These are phyloP conservation scores for Cryphonectria radicalis DNA, from an alignment of 2,329 filamentous ascomycete genomes.

Conservation along the genomic window DNA sequence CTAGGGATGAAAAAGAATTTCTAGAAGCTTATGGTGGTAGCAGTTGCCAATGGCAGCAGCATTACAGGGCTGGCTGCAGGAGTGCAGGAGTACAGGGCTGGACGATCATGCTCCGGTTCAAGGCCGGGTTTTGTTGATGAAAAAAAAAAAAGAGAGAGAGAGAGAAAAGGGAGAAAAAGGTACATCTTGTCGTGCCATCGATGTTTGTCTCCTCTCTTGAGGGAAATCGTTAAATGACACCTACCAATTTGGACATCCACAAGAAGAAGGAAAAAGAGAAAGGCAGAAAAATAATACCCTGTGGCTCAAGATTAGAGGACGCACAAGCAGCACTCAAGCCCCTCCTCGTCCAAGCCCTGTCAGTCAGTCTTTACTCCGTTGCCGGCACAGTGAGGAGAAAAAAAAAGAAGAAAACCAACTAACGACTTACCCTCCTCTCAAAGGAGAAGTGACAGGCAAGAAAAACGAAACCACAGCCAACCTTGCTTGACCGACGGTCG, in stretches of 20 bases:
- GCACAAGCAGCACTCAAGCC: not conserved
- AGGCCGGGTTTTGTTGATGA: constrained; percentile 11
- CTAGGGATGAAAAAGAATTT: constrained; percentile 22
- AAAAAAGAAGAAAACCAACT: not conserved
- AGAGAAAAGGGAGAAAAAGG: not conserved
- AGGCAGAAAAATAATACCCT: not conserved
- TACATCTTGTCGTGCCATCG: not conserved
- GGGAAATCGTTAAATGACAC: constrained; percentile 5
- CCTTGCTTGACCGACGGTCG: constrained; percentile 13
- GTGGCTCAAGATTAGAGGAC: too few relatives aligned
- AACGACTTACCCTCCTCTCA: not conserved
- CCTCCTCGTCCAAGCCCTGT: not conserved
- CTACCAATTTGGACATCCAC: constrained; percentile 20
- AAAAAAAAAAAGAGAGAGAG: too few relatives aligned
- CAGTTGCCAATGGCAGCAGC: not conserved
- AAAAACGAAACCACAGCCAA: not conserved
- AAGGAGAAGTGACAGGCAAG: not conserved
- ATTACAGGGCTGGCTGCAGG: not conserved
- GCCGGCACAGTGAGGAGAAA: constrained; percentile 24
- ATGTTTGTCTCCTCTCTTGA: not conserved
- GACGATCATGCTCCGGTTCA: constrained; percentile 13
- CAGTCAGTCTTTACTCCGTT: constrained; percentile 16
- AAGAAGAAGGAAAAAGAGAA: not conserved
- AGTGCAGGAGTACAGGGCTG: not conserved
- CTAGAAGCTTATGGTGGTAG: constrained; percentile 16